Percentiles rank a stretch among this genome's conserved stretches.
Conservation (phyloP, 2,329 filamentous ascomycete genomes). For the Exophiala aquamarina region DNA sequence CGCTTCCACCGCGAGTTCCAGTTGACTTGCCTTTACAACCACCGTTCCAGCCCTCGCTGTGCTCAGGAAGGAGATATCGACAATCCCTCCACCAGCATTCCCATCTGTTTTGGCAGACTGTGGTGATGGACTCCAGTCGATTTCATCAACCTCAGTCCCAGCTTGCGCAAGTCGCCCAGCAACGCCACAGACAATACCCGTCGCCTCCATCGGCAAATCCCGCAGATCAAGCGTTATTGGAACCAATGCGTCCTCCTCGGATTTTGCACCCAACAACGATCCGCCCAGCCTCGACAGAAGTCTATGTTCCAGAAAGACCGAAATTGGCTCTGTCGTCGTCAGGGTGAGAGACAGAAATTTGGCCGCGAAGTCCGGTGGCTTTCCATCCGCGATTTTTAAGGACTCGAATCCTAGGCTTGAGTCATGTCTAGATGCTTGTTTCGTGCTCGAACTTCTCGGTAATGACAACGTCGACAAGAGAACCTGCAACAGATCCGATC, state of each 20-base stretch:
- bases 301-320: slow-evolving; percentile 45
- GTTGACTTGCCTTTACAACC: slow-evolving; percentile 74
- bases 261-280: slow-evolving; percentile 69
- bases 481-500: slow-evolving; percentile 27
- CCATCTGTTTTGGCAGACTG: neutral
- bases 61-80: slow-evolving; percentile 87
- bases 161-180: slow-evolving; percentile 78
- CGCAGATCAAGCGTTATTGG: slow-evolving; percentile 87
- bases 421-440: neutral
- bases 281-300: slow-evolving; percentile 40
- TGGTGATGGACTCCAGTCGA: slow-evolving; percentile 1
- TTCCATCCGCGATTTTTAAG: neutral
- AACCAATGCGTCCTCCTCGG: slow-evolving; percentile 61
- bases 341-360: slow-evolving; percentile 51
- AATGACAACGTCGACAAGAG: slow-evolving; percentile 19
- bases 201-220: slow-evolving; percentile 79
- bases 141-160: slow-evolving; percentile 49
- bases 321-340: slow-evolving; percentile 46
- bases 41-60: slow-evolving; percentile 88
- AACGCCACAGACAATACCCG: slow-evolving; percentile 92
- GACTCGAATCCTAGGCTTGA: neutral
- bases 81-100: slow-evolving; percentile 37
- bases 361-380: slow-evolving; percentile 28
- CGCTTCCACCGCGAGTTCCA: slow-evolving; percentile 71
- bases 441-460: neutral